phyloP scores from a whole-genome alignment of 441 rosid species.

The Populus hybrid region DNA sequence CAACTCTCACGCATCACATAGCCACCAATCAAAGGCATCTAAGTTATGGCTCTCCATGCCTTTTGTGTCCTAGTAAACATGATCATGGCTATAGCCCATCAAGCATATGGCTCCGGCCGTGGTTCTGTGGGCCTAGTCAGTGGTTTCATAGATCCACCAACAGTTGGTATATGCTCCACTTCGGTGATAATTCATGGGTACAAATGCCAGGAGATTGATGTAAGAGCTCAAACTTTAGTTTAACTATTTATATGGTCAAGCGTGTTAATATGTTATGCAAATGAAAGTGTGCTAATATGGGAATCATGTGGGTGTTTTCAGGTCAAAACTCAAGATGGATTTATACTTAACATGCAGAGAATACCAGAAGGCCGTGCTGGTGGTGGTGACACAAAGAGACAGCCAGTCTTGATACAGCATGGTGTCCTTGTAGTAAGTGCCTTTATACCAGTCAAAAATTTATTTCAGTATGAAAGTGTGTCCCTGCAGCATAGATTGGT shows the following conservation, averaged over 20 bases:
- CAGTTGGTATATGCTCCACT: constrained; percentile 57
- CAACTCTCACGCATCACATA: not conserved
- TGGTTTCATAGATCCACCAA: constrained; percentile 10
- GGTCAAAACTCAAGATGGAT: constrained; percentile 84
- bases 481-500: not conserved
- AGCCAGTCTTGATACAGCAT: constrained; percentile 78
- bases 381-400: constrained; percentile 27
- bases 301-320: constrained; percentile 12
- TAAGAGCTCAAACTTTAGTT: constrained; percentile 21
- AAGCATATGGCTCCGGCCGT: constrained; percentile 30
- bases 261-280: not conserved
- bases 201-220: constrained; percentile 78
- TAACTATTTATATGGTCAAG: not conserved
- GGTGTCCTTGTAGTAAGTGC: constrained; percentile 80
- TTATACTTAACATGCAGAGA: constrained; percentile 68
- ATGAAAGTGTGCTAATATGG: not conserved
- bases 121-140: constrained; percentile 14
- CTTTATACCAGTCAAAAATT: not conserved
- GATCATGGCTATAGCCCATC: constrained; percentile 17
- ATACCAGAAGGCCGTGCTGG: constrained; percentile 60
- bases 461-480: not conserved
- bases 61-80: not conserved
- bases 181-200: constrained; percentile 60
- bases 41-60: constrained; percentile 13
- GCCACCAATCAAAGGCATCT: not conserved